A percentile compares a stretch with the other conserved stretches of the same genome.
phyloP scores from a whole-genome alignment of 164 flowering plant genomes.

The Piper betle region DNA sequence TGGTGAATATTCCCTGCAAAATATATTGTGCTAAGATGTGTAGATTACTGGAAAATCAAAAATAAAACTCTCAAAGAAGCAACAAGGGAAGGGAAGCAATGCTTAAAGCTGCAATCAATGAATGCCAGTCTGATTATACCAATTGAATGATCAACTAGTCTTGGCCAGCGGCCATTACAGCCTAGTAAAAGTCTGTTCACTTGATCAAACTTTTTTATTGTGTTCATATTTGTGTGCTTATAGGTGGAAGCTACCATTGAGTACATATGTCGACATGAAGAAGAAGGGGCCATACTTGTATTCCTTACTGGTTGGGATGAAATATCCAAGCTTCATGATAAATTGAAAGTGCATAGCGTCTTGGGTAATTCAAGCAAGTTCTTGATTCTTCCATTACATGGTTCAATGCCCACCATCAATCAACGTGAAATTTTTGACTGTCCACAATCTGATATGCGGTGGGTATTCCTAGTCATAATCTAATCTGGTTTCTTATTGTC shows the following conservation, averaged over 20 bases:
- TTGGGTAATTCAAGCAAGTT: slow-evolving; percentile 65
- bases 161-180: too few species aligned
- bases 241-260: slow-evolving; percentile 88
- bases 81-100: too few species aligned
- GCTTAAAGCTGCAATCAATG: too few species aligned
- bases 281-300: slow-evolving; percentile 83
- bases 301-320: slow-evolving; percentile 99
- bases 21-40: too few species aligned
- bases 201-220: background rate
- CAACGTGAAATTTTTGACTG: slow-evolving; percentile 93
- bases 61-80: too few species aligned
- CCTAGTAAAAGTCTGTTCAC: background rate
- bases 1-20: too few species aligned
- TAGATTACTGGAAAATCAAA: too few species aligned
- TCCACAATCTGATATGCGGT: slow-evolving; percentile 70
- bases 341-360: slow-evolving; percentile 43
- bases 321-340: slow-evolving; percentile 76
- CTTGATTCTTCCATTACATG: slow-evolving; percentile 76
- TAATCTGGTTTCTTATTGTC: background rate
- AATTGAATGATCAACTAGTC: too few species aligned
- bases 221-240: background rate
- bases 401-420: slow-evolving; percentile 87
- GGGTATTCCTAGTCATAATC: slow-evolving; percentile 5
- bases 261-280: slow-evolving; percentile 68
- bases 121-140: too few species aligned